Evolutionary conservation across 345 rosid genomes (phyloP), one percentile per base, ranked within the genome.

Genomic region (Linum lewisii): DNA sequence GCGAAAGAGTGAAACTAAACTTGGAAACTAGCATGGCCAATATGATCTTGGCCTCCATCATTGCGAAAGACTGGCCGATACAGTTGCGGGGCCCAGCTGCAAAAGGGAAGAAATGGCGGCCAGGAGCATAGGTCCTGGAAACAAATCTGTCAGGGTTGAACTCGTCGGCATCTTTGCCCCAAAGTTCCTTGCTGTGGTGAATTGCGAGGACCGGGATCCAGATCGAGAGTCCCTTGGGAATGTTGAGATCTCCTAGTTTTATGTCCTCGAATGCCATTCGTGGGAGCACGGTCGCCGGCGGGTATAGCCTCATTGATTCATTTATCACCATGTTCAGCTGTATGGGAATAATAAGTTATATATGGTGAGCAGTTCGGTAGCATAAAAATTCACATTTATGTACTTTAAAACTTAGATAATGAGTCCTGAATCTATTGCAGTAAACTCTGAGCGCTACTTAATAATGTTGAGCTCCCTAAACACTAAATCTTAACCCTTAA

Each of bases 121-220:
- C 84, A 0, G 82, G 69, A 1, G 76, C 70, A 19, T 69, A 79
- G 8, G 79, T 42, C 47, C 69, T 81, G 1, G 83, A 70, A 0
- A 82, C 66, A 32, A 89, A 93, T 36, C 96, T 75, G 1, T 87
- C 87, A 0, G 97, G 99, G 10, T 89, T 85, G 78, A 93, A 93
- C 38, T 89, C 85, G 6, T 87, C 78, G 1, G 77, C 99, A 50
- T 93, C 95, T 73, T 84, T 69, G 1, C 99, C 99, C 99, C 99
- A 93, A 50, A 93, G 34, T 21, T 87, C 88, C 57, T 87, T 70
- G 52, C 84, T 85, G 63, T 93, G 99, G 62, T 93, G 92, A 24
- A 93, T 89, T 1, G 97, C 97, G 1, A 93, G 79, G 13, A 87
- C 90, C 10, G 99, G 99, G 50, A 93, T 85, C 99, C 99, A 93